phyloP scores from a whole-genome alignment of 768 basidiomycete genomes.

The Leucocoprinus birnbaumii region DNA sequence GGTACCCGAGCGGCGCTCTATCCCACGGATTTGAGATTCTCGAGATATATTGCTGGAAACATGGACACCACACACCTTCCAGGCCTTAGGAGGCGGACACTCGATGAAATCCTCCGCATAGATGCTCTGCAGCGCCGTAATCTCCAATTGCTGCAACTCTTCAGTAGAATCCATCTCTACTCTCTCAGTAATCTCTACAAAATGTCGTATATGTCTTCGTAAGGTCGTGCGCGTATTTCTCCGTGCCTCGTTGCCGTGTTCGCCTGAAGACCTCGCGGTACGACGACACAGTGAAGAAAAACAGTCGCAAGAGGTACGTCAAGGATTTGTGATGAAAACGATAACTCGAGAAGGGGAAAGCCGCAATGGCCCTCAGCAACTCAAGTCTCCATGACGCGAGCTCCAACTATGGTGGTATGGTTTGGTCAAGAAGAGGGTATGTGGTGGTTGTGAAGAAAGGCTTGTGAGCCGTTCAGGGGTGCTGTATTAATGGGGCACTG shows the following conservation, averaged over 20 bases:
- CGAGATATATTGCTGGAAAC: background rate
- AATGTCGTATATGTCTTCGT: background rate
- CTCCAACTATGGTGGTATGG: background rate
- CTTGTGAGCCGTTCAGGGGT: no score
- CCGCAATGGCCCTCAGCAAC: conserved; percentile 65
- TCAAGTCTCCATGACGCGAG: conserved; percentile 65
- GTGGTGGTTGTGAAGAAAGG: no score
- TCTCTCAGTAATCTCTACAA: conserved; percentile 1
- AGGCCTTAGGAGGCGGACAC: conserved; percentile 72
- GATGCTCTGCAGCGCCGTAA: conserved; percentile 77
- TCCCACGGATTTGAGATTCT: background rate
- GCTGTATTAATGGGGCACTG: no score
- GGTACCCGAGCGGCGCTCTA: conserved; percentile 68
- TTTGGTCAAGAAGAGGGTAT: background rate
- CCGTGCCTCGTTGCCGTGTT: background rate
- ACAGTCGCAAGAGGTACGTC: background rate
- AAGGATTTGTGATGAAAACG: conserved; percentile 27
- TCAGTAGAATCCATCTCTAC: conserved; percentile 68
- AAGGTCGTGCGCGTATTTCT: conserved; percentile 10
- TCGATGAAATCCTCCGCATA: conserved; percentile 77
- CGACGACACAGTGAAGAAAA: background rate
- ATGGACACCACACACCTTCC: conserved; percentile 57
- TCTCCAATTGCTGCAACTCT: conserved; percentile 66
- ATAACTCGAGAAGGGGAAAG: conserved; percentile 58
- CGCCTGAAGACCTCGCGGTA: background rate